These are phyloP conservation scores for Cadophora malorum DNA, from an alignment of 2,329 filamentous ascomycete genomes.

Conservation along the genomic window DNA sequence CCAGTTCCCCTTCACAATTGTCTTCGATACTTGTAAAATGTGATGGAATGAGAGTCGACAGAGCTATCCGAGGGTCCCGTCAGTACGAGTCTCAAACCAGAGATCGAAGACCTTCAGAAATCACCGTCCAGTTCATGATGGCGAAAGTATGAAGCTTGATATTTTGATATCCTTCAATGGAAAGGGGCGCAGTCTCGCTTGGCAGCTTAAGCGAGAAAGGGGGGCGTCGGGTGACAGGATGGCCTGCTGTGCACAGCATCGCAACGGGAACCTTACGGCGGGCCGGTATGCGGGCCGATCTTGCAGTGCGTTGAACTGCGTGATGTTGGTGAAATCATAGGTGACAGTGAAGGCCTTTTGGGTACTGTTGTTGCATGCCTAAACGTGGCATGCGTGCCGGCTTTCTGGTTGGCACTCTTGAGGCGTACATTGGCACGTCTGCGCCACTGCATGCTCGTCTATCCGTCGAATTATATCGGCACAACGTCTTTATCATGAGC, in stretches of 20 bases:
- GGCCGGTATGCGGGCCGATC: background rate
- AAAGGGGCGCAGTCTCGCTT: slow-evolving; percentile 13
- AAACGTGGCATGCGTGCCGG: background rate
- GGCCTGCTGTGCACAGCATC: background rate
- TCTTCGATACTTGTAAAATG: too few species aligned
- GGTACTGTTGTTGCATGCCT: background rate
- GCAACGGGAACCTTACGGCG: background rate
- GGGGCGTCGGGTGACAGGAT: slow-evolving; percentile 7
- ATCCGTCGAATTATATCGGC: background rate
- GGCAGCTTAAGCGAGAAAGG: slow-evolving; percentile 10
- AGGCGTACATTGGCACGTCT: background rate
- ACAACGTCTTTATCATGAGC: background rate
- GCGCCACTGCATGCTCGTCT: background rate
- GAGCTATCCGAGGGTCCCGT: too few species aligned
- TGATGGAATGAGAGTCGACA: too few species aligned
- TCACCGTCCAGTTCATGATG: background rate
- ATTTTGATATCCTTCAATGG: background rate
- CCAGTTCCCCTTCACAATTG: too few species aligned
- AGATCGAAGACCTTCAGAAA: too few species aligned
- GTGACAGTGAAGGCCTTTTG: background rate
- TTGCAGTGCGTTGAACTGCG: too few species aligned
- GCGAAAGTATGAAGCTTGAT: background rate
- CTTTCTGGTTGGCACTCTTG: background rate
- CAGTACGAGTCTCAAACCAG: too few species aligned
- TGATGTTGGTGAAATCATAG: background rate